Conservation (phyloP, 108 stramenopile genomes). For the Chaetoceros tenuissimus region DNA sequence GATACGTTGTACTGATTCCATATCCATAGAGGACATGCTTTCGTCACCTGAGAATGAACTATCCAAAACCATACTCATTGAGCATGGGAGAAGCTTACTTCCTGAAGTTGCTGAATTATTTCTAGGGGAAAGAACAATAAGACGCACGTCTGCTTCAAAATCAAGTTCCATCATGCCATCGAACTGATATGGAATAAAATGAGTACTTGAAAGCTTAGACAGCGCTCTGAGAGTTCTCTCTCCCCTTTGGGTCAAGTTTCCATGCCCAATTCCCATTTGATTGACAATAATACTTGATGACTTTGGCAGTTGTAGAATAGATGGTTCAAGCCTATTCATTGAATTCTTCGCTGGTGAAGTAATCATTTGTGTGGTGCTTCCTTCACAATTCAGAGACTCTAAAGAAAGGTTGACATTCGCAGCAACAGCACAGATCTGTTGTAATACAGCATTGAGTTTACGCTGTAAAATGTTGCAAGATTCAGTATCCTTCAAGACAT, state of each 20-base stretch:
- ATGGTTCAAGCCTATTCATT: slow-evolving; percentile 19
- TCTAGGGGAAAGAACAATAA: slow-evolving; percentile 29
- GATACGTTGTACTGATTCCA: neutral
- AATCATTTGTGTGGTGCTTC: neutral
- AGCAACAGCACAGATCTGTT: slow-evolving; percentile 21
- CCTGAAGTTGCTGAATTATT: slow-evolving; percentile 1
- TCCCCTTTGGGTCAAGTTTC: neutral
- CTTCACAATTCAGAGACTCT: neutral
- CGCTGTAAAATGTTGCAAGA: slow-evolving; percentile 7
- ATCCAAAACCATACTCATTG: slow-evolving; percentile 1
- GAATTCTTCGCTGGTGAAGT: slow-evolving; percentile 17
- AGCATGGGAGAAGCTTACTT: slow-evolving; percentile 4
- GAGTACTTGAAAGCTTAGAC: slow-evolving; percentile 5
- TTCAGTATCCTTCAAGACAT: slow-evolving; percentile 10
- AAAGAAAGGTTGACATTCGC: slow-evolving; percentile 7
- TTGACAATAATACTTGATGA: slow-evolving; percentile 30
- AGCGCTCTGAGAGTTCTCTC: slow-evolving; percentile 5
- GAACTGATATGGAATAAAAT: slow-evolving; percentile 32
- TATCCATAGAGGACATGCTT: neutral
- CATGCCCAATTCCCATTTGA: slow-evolving; percentile 1
- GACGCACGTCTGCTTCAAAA: slow-evolving; percentile 46
- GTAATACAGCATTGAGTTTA: slow-evolving; percentile 18
- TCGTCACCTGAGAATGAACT: neutral
- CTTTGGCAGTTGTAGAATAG: slow-evolving; percentile 33
- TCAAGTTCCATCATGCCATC: slow-evolving; percentile 33